Conservation (phyloP, 345 rosid genomes). For the Jatropha curcas region DNA sequence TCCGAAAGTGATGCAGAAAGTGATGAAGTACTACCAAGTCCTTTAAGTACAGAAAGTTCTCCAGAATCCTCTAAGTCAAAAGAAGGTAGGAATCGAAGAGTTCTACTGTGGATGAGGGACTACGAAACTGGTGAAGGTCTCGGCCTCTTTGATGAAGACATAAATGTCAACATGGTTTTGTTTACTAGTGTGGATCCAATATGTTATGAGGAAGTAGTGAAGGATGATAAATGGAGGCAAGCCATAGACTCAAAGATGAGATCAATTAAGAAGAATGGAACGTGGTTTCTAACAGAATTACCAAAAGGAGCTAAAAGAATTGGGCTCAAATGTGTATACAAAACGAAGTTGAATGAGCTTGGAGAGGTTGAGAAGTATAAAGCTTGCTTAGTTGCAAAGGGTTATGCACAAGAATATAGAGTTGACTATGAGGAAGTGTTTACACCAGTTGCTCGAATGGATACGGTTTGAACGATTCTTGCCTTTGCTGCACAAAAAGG, state of each 20-base stretch:
- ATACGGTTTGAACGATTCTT: background rate
- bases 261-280: constrained; percentile 1
- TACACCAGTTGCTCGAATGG: background rate
- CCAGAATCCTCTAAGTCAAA: background rate
- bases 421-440: constrained; percentile 2
- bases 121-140: constrained; percentile 2
- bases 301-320: background rate
- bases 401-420: background rate
- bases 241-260: constrained; percentile 3
- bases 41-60: background rate
- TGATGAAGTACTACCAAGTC: background rate
- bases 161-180: background rate
- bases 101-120: background rate
- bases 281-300: background rate
- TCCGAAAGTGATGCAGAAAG: background rate
- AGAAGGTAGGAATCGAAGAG: background rate
- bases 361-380: background rate
- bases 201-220: background rate
- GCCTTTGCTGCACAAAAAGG: constrained; percentile 6
- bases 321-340: background rate
- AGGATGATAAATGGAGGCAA: constrained; percentile 4
- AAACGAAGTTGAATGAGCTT: background rate
- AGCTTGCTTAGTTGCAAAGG: background rate
- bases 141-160: constrained; percentile 11
- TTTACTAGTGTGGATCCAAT: background rate